Percentiles rank a stretch among this genome's conserved stretches.
These are phyloP conservation scores for Paraurostyla sp. DNA, from an alignment of 73 alveolate genomes.

Conservation along the genomic window DNA sequence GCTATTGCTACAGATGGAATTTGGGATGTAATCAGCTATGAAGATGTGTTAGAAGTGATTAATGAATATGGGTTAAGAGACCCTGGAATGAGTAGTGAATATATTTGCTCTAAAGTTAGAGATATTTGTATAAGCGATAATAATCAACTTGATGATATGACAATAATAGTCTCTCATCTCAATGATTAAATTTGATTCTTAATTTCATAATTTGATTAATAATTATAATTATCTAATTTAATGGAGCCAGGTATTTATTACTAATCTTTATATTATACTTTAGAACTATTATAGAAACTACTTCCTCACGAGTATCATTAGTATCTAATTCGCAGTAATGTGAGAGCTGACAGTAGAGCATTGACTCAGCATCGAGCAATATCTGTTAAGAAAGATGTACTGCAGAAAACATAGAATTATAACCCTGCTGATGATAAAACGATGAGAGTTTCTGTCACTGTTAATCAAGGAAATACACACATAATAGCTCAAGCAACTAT, in stretches of 20 bases:
- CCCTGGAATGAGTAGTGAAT: constrained; percentile 62
- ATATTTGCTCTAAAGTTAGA: constrained; percentile 58
- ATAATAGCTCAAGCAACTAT: background rate
- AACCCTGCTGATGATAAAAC: background rate
- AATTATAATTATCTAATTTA: background rate
- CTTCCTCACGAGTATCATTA: constrained; percentile 25
- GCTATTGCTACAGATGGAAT: constrained; percentile 75
- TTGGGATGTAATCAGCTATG: constrained; percentile 67
- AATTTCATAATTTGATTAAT: background rate
- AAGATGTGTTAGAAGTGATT: constrained; percentile 65
- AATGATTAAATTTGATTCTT: background rate
- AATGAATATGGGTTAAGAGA: constrained; percentile 73
- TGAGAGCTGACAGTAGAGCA: constrained; percentile 29
- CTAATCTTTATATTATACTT: background rate
- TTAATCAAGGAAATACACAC: background rate
- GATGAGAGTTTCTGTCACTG: background rate
- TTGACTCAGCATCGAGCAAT: background rate
- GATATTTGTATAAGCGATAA: constrained; percentile 38
- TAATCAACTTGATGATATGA: constrained; percentile 68
- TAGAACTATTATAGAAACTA: background rate
- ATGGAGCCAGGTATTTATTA: background rate
- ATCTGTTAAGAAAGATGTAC: background rate
- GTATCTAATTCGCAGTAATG: background rate
- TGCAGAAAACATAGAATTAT: background rate
- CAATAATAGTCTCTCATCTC: constrained; percentile 61